Conservation (phyloP, 2,329 filamentous ascomycete species). For the Alternaria ventricosa region DNA sequence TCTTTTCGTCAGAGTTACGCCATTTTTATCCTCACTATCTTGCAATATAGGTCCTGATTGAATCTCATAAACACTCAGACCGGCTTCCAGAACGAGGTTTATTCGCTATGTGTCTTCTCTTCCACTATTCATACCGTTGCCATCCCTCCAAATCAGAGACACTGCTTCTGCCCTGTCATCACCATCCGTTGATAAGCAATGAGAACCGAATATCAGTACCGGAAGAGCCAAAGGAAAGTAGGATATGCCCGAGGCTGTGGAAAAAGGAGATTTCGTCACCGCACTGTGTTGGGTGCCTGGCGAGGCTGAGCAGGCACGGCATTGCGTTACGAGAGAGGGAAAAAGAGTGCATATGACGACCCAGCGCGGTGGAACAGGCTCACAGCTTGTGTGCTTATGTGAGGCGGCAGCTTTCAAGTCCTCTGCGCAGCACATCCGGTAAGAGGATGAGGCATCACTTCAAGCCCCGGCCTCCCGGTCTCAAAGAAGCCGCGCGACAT, state of each 20-base stretch:
- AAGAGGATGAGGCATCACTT: background rate
- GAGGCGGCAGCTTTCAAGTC: background rate
- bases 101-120: slow-evolving; percentile 23
- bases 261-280: slow-evolving; percentile 27
- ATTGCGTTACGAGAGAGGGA: slow-evolving; percentile 1
- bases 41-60: fast-evolving
- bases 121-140: slow-evolving; percentile 25
- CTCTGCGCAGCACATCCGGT: background rate
- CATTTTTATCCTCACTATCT: background rate
- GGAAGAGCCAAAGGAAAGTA: slow-evolving; percentile 10
- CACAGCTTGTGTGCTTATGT: background rate
- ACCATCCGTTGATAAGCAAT: background rate
- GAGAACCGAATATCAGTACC: background rate
- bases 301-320: background rate
- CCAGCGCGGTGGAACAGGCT: background rate
- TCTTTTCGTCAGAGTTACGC: background rate
- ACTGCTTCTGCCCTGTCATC: slow-evolving; percentile 24
- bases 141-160: slow-evolving; percentile 20
- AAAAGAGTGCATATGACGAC: background rate
- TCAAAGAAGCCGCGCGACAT: background rate
- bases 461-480: background rate
- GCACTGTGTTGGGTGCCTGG: slow-evolving; percentile 22
- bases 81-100: background rate
- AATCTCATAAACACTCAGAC: background rate
- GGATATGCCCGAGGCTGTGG: slow-evolving; percentile 21